phyloP scores from a whole-genome alignment of 148 eudicot species.

The Diospyros lotus region DNA sequence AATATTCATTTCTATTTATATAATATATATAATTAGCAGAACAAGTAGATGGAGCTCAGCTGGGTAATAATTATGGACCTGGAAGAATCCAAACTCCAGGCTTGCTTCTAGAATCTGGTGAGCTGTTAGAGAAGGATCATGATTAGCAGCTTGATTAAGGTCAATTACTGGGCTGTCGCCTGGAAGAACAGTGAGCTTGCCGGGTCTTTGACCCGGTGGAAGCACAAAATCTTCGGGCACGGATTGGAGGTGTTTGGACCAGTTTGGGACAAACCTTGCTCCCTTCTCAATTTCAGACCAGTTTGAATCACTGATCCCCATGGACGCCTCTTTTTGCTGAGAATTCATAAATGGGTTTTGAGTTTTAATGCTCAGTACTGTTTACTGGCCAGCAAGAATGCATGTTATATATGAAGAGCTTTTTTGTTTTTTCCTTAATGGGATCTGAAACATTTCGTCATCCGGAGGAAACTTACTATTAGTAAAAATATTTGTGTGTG shows the following conservation, averaged over 20 bases:
- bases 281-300: background rate
- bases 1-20: too few relatives aligned
- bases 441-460: too few relatives aligned
- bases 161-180: slow-evolving; percentile 25
- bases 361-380: background rate
- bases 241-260: slow-evolving; percentile 22
- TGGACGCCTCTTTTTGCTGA: background rate
- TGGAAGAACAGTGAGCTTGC: slow-evolving; percentile 15
- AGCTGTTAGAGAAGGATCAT: slow-evolving; percentile 6
- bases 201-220: slow-evolving; percentile 31
- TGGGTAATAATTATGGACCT: slow-evolving; percentile 12
- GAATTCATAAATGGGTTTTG: background rate
- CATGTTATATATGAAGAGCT: too few relatives aligned
- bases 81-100: slow-evolving; percentile 35
- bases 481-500: too few relatives aligned
- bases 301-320: too few relatives aligned
- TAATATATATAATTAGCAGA: background rate
- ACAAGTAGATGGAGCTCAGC: background rate
- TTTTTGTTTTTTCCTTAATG: too few relatives aligned
- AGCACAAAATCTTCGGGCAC: slow-evolving; percentile 26
- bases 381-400: too few relatives aligned
- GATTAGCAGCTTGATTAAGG: slow-evolving; percentile 8
- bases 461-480: too few relatives aligned
- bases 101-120: slow-evolving; percentile 30
- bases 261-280: slow-evolving; percentile 30